A percentile compares a stretch with the other conserved stretches of the same genome.
These are phyloP conservation scores for Diaporthe vexans DNA, from an alignment of 2,329 filamentous ascomycete genomes.

Conservation along the genomic window DNA sequence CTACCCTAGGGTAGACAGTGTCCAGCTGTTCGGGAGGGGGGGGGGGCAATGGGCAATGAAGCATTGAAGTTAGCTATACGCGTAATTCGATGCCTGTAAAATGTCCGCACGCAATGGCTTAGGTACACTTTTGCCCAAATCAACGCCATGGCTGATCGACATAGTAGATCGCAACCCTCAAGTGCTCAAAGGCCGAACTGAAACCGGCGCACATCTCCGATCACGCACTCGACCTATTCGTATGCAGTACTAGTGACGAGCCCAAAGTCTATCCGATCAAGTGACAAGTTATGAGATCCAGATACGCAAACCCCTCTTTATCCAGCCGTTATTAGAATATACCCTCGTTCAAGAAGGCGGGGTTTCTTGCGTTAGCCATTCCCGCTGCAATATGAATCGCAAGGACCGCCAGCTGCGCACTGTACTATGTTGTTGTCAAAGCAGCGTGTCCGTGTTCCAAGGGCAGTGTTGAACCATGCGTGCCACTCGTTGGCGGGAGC, in stretches of 20 bases:
- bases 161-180: not conserved
- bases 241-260: not conserved
- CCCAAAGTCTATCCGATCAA: not conserved
- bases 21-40: too few relatives aligned
- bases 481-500: conserved; percentile 8
- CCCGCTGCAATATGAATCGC: conserved; percentile 16
- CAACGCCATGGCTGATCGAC: conserved; percentile 6
- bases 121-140: not conserved
- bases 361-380: conserved; percentile 13
- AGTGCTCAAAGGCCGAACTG: not conserved
- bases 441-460: conserved; percentile 10
- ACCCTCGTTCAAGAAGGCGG: conserved; percentile 3
- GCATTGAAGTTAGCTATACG: too few relatives aligned
- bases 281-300: not conserved
- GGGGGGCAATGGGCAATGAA: too few relatives aligned
- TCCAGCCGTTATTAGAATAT: not conserved
- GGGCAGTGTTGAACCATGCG: conserved; percentile 16
- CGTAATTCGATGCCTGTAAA: not conserved
- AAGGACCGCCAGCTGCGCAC: conserved; percentile 15
- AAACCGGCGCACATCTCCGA: not conserved
- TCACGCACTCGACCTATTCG: conserved; percentile 1
- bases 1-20: too few relatives aligned
- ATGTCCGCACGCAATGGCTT: not conserved
- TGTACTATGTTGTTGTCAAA: conserved; percentile 9
- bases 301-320: not conserved